A percentile compares a stretch with the other conserved stretches of the same genome.
These are phyloP conservation scores for Agapanthus africanus DNA, from an alignment of 106 monocot genomes.

Conservation along the genomic window DNA sequence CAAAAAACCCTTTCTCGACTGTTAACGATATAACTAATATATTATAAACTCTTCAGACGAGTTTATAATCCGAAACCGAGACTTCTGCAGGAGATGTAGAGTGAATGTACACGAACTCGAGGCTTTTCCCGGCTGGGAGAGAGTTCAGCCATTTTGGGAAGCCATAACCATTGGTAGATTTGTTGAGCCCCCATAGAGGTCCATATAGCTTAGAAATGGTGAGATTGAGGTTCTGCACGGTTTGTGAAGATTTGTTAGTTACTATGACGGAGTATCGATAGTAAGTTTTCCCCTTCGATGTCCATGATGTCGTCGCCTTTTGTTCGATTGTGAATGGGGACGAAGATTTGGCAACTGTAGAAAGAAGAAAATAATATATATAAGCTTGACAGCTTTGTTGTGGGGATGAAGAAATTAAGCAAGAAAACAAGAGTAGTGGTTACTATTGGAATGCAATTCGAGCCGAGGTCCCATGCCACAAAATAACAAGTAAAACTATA, in stretches of 20 bases:
- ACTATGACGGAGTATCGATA: constrained; percentile 46
- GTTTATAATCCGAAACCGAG: constrained; percentile 38
- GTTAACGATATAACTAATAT: background rate
- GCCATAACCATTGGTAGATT: constrained; percentile 33
- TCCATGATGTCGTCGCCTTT: constrained; percentile 54
- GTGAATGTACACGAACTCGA: constrained; percentile 70
- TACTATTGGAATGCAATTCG: no score
- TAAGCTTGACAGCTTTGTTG: background rate
- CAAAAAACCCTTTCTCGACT: constrained; percentile 17
- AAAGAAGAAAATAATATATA: background rate
- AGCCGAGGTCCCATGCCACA: no score
- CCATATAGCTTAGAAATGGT: constrained; percentile 49
- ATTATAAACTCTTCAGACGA: constrained; percentile 24
- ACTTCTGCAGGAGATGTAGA: constrained; percentile 41
- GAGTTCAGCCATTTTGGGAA: constrained; percentile 49
- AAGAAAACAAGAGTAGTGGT: no score
- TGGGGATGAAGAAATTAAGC: background rate
- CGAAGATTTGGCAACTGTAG: constrained; percentile 13
- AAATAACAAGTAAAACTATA: no score
- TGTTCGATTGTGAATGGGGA: constrained; percentile 45
- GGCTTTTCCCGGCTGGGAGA: constrained; percentile 54
- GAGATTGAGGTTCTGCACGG: constrained; percentile 38
- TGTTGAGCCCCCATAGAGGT: constrained; percentile 51
- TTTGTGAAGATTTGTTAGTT: constrained; percentile 56
- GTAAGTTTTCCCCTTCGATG: constrained; percentile 30